These are phyloP conservation scores for Cutaneotrichosporon daszewskae DNA, from an alignment of 1,284 basidiomycete species.

Conservation along the genomic window DNA sequence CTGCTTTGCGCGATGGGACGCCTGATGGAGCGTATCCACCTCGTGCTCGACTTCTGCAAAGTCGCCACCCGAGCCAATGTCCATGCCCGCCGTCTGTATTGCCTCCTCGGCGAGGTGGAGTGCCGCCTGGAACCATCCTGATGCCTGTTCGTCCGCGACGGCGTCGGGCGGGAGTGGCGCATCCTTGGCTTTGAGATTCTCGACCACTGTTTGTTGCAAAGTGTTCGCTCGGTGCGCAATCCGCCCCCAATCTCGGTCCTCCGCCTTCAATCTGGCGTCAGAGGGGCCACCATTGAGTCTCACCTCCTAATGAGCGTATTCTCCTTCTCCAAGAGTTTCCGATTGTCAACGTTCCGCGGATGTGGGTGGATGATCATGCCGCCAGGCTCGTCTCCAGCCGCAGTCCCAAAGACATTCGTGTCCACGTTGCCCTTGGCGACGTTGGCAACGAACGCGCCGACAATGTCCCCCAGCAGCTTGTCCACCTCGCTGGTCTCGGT, in stretches of 20 bases:
- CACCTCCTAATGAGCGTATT: constrained; percentile 29
- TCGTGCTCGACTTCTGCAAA: constrained; percentile 45
- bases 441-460: constrained; percentile 39
- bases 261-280: constrained; percentile 29
- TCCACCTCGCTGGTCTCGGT: constrained; percentile 36
- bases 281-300: background rate
- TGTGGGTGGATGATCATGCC: constrained; percentile 31
- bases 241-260: constrained; percentile 40
- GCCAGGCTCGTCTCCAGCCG: constrained; percentile 19
- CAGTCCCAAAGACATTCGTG: constrained; percentile 43
- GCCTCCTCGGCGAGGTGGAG: constrained; percentile 32
- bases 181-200: constrained; percentile 3
- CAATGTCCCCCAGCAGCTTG: constrained; percentile 37
- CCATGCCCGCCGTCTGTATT: constrained; percentile 26
- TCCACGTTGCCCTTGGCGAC: constrained; percentile 42
- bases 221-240: constrained; percentile 31
- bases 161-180: constrained; percentile 17
- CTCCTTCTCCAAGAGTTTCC: constrained; percentile 27
- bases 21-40: constrained; percentile 43
- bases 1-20: constrained; percentile 41
- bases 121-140: constrained; percentile 32
- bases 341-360: constrained; percentile 43
- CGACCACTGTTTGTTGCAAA: constrained; percentile 1
- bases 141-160: constrained; percentile 15
- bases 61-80: constrained; percentile 24